Conservation (phyloP, 192 early-diverging fungal species). For the Coemansia sp. region DNA sequence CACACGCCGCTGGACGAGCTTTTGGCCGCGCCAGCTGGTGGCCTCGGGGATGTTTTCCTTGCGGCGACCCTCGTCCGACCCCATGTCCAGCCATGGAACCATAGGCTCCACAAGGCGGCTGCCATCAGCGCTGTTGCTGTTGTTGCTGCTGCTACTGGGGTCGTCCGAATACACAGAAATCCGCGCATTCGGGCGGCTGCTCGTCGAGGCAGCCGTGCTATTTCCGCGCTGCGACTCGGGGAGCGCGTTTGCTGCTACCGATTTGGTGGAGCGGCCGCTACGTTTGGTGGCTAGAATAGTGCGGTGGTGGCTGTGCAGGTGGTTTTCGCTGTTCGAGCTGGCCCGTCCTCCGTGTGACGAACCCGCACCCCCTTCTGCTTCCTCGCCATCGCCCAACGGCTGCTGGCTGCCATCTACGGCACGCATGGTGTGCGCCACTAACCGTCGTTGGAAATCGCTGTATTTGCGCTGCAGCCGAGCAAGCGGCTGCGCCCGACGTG, state of each 20-base stretch:
- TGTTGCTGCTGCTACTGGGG: slow-evolving; percentile 9
- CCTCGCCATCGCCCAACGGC: not conserved
- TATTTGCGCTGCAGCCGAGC: slow-evolving; percentile 63
- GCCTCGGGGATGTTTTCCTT: slow-evolving; percentile 74
- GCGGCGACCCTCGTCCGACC: slow-evolving; percentile 59
- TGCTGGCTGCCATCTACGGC: not conserved
- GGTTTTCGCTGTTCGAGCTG: slow-evolving; percentile 8
- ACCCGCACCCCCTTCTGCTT: no score
- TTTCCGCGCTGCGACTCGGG: slow-evolving; percentile 30
- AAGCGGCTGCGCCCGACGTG: slow-evolving; percentile 70
- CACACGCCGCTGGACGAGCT: slow-evolving; percentile 53
- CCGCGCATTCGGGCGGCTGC: slow-evolving; percentile 25
- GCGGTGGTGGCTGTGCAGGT: slow-evolving; percentile 3
- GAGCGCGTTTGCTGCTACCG: slow-evolving; percentile 37
- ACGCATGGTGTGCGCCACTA: slow-evolving; percentile 32
- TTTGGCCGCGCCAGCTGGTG: slow-evolving; percentile 64
- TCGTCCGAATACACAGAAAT: slow-evolving; percentile 45
- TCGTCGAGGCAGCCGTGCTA: not conserved
- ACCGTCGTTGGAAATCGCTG: slow-evolving; percentile 62
- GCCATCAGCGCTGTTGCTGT: not conserved
- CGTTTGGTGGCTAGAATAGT: slow-evolving; percentile 44
- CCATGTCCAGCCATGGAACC: slow-evolving; percentile 63
- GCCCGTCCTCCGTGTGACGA: no score
- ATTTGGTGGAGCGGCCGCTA: slow-evolving; percentile 19
- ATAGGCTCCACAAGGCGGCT: not conserved